These are phyloP conservation scores for Clonostachys sp. DNA, from an alignment of 2,329 filamentous ascomycete species.

Conservation along the genomic window DNA sequence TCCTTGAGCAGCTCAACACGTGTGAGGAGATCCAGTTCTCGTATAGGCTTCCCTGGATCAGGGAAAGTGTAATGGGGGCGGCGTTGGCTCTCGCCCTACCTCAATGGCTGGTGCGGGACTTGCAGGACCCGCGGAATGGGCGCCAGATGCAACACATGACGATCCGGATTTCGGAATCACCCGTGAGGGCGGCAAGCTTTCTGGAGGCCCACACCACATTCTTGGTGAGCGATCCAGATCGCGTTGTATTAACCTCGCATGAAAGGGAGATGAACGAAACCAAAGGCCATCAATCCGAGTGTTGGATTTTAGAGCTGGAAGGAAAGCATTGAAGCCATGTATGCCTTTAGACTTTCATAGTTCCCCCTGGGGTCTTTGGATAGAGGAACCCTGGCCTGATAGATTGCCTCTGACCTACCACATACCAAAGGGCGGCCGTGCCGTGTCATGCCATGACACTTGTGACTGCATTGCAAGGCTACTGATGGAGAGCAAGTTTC, in stretches of 20 bases:
- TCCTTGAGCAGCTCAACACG: background rate
- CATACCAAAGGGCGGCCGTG: too few relatives aligned
- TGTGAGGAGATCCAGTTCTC: background rate
- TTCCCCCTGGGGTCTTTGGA: too few relatives aligned
- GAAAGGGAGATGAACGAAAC: background rate
- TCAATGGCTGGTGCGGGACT: background rate
- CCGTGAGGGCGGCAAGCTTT: background rate
- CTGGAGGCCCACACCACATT: too few relatives aligned
- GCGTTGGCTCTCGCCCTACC: background rate
- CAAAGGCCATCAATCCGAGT: background rate
- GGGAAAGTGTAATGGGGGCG: background rate
- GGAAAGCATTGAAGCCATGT: background rate
- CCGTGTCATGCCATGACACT: too few relatives aligned
- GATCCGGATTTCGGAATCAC: slow-evolving; percentile 1
- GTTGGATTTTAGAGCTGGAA: background rate
- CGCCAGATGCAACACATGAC: background rate
- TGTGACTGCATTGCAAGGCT: too few relatives aligned
- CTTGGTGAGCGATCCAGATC: too few relatives aligned
- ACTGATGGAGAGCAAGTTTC: too few relatives aligned
- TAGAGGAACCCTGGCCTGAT: too few relatives aligned
- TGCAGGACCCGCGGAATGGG: background rate
- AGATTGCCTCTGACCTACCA: too few relatives aligned
- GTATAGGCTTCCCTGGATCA: background rate
- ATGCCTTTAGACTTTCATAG: background rate
- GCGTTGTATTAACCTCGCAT: background rate